These are phyloP conservation scores for Adenanthera pavonina DNA, from an alignment of 306 rosid genomes.

Conservation along the genomic window DNA sequence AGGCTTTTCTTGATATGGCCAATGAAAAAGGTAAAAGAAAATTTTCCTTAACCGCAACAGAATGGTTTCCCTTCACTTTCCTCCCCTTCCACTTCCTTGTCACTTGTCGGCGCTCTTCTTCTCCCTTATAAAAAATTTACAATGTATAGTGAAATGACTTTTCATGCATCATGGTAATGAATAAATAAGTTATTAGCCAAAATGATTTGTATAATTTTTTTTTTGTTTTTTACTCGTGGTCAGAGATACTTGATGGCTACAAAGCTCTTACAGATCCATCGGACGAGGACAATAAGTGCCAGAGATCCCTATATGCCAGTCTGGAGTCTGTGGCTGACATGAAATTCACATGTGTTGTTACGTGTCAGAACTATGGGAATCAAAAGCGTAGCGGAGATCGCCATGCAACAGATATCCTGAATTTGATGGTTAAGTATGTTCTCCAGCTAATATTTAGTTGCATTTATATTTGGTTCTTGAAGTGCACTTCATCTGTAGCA, in stretches of 20 bases:
- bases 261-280: constrained; percentile 84
- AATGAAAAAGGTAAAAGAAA: constrained; percentile 62
- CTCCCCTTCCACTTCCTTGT: not conserved
- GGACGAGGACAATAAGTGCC: constrained; percentile 80
- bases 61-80: too few relatives aligned
- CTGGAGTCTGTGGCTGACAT: constrained; percentile 96
- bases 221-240: constrained; percentile 21
- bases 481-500: constrained; percentile 52
- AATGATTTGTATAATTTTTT: constrained; percentile 37
- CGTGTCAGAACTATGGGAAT: constrained; percentile 98
- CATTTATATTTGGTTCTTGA: constrained; percentile 30
- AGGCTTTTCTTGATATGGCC: constrained; percentile 98
- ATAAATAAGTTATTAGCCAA: constrained; percentile 16
- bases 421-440: constrained; percentile 97
- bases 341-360: constrained; percentile 94
- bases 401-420: constrained; percentile 95
- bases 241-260: constrained; percentile 92
- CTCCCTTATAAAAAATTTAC: constrained; percentile 4
- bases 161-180: constrained; percentile 31
- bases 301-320: constrained; percentile 83
- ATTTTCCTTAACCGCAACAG: not conserved
- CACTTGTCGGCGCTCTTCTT: constrained; percentile 11
- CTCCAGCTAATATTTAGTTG: constrained; percentile 34
- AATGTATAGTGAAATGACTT: constrained; percentile 11
- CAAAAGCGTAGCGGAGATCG: constrained; percentile 96